Evolutionary conservation across 768 basidiomycete species (phyloP).

Genomic region (Boletus insuetus): DNA sequence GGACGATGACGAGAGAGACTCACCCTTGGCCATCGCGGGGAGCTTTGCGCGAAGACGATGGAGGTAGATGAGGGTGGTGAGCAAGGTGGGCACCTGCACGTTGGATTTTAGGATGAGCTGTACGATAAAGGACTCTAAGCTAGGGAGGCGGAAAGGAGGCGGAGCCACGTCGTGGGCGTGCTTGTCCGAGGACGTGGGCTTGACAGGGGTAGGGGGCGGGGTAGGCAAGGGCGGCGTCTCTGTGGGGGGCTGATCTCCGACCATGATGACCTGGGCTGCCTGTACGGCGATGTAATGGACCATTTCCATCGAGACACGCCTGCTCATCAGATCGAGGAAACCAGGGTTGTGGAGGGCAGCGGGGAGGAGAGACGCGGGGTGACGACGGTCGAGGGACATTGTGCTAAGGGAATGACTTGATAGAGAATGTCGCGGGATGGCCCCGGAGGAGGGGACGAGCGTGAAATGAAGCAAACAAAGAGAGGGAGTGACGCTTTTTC

Average conservation of each 20-base stretch:
- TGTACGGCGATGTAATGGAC: constrained; percentile 80
- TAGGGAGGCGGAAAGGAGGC: constrained; percentile 43
- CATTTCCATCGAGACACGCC: constrained; percentile 81
- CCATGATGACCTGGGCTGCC: constrained; percentile 70
- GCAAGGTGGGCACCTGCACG: constrained; percentile 87
- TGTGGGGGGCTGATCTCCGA: constrained; percentile 48
- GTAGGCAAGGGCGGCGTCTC: constrained; percentile 47
- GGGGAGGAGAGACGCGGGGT: constrained; percentile 83
- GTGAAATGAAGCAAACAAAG: constrained; percentile 15
- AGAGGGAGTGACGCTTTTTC: too few relatives aligned
- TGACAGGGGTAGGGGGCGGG: constrained; percentile 67
- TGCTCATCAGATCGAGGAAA: constrained; percentile 75
- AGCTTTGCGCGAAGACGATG: constrained; percentile 80
- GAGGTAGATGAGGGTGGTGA: constrained; percentile 89
- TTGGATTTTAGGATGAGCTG: constrained; percentile 78
- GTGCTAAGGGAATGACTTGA: constrained; percentile 31
- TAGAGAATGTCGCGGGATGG: constrained; percentile 26
- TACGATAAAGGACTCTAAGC: constrained; percentile 81
- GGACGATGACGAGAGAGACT: constrained; percentile 21
- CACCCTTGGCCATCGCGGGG: constrained; percentile 82
- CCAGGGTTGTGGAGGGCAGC: constrained; percentile 73
- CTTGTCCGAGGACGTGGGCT: constrained; percentile 38
- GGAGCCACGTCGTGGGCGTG: constrained; percentile 26
- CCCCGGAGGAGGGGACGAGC: constrained; percentile 1
- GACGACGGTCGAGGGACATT: constrained; percentile 43